A percentile compares a stretch with the other conserved stretches of the same genome.
phyloP scores from a whole-genome alignment of 371 early-diverging fungal genomes.

The Mucor irregularis region DNA sequence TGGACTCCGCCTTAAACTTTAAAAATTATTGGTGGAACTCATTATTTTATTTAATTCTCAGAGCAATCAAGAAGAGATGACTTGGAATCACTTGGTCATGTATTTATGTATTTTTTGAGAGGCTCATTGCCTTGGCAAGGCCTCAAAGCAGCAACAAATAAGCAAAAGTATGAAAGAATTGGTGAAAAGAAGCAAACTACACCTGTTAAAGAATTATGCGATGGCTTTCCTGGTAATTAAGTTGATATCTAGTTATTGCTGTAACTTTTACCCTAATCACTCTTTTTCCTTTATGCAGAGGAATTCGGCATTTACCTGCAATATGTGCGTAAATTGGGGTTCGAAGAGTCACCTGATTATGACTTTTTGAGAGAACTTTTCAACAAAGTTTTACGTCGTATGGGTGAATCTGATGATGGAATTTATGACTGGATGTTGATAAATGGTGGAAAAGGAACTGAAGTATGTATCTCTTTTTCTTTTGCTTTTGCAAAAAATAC shows the following conservation, averaged over 20 bases:
- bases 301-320: conserved; percentile 92
- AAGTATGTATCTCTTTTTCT: conserved; percentile 3
- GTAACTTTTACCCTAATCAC: too few relatives aligned
- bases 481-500: conserved; percentile 9
- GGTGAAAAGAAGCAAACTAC: conserved; percentile 97
- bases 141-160: conserved; percentile 97
- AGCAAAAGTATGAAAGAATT: conserved; percentile 98
- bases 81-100: conserved; percentile 98
- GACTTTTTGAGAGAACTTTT: conserved; percentile 87
- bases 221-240: conserved; percentile 76
- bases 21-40: too few relatives aligned
- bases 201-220: conserved; percentile 91
- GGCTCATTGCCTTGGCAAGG: conserved; percentile 99
- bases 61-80: conserved; percentile 99
- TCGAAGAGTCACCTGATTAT: conserved; percentile 98
- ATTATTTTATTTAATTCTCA: conserved; percentile 1
- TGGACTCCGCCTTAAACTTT: conserved; percentile 2
- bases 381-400: conserved; percentile 76
- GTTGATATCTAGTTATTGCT: background rate
- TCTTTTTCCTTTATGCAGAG: conserved; percentile 37
- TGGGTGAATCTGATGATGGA: conserved; percentile 86
- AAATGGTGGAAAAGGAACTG: conserved; percentile 53
- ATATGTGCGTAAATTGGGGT: conserved; percentile 92
- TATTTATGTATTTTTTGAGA: conserved; percentile 98
- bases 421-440: conserved; percentile 95